Conservation (phyloP, 139 green algal genomes). For the Tetradesmus obliquus region DNA sequence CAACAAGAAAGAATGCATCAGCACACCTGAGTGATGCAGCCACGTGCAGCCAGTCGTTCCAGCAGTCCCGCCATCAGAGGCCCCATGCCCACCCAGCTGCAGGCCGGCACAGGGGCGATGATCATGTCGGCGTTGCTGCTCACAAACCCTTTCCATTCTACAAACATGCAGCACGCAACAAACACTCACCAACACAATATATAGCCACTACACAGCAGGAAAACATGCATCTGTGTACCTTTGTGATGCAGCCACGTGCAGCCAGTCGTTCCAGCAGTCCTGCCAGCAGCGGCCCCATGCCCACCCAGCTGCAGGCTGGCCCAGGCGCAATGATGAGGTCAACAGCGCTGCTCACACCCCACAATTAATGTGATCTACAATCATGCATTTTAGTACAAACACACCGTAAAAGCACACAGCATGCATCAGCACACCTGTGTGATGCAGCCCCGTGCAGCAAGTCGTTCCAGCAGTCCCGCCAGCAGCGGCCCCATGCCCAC, state of each 20-base stretch:
- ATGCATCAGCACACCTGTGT: background rate
- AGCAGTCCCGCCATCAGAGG: background rate
- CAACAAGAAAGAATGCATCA: too few relatives aligned
- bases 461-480: background rate
- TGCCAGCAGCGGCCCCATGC: background rate
- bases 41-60: background rate
- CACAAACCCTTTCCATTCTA: background rate
- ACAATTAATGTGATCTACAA: too few relatives aligned
- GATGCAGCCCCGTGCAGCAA: background rate
- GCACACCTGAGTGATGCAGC: slow-evolving; percentile 6
- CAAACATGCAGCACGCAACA: too few relatives aligned
- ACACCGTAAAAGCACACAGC: too few relatives aligned
- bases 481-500: slow-evolving; percentile 7
- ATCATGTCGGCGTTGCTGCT: background rate
- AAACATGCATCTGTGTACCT: background rate
- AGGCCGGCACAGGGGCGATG: slow-evolving; percentile 48
- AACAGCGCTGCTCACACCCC: too few relatives aligned
- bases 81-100: slow-evolving; percentile 2
- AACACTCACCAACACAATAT: background rate
- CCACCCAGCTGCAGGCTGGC: background rate
- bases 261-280: background rate
- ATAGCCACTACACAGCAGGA: background rate
- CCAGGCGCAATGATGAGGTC: background rate
- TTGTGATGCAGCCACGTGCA: background rate
- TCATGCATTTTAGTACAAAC: too few relatives aligned